phyloP scores from a whole-genome alignment of 345 rosid species.

The Euphorbia pulcherrima region DNA sequence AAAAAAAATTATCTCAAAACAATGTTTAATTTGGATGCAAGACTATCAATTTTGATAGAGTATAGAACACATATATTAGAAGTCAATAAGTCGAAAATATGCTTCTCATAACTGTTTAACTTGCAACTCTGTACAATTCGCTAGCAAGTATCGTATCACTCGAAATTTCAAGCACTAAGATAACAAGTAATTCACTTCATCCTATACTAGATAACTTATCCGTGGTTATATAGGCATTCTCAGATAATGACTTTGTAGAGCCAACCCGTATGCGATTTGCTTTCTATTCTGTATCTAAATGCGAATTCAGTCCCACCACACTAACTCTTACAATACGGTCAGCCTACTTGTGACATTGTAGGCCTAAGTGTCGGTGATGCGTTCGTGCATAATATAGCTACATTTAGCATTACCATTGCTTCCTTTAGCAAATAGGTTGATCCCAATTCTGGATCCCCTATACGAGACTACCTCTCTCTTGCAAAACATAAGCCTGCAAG shows the following conservation, averaged over 20 bases:
- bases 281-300: not conserved
- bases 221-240: not conserved
- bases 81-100: too few species aligned
- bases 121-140: too few species aligned
- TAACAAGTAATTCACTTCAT: too few species aligned
- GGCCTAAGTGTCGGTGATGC: conserved; percentile 87
- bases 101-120: too few species aligned
- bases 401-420: conserved; percentile 69
- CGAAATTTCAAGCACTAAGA: too few species aligned
- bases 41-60: too few species aligned
- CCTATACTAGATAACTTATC: too few species aligned
- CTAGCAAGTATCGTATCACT: too few species aligned
- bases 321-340: conserved; percentile 4
- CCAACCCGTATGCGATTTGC: not conserved
- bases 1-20: too few species aligned
- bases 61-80: too few species aligned
- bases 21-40: too few species aligned
- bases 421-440: conserved; percentile 57
- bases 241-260: not conserved
- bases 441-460: conserved; percentile 58
- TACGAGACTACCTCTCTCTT: conserved; percentile 59
- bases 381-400: conserved; percentile 72
- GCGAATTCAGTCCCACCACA: not conserved
- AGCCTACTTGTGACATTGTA: conserved; percentile 61
- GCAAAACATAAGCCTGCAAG: conserved; percentile 61